Percentiles rank a stretch among this genome's conserved stretches.
Evolutionary conservation across 139 green algal genomes (phyloP).

Genomic region (Dunaliella primolecta): DNA sequence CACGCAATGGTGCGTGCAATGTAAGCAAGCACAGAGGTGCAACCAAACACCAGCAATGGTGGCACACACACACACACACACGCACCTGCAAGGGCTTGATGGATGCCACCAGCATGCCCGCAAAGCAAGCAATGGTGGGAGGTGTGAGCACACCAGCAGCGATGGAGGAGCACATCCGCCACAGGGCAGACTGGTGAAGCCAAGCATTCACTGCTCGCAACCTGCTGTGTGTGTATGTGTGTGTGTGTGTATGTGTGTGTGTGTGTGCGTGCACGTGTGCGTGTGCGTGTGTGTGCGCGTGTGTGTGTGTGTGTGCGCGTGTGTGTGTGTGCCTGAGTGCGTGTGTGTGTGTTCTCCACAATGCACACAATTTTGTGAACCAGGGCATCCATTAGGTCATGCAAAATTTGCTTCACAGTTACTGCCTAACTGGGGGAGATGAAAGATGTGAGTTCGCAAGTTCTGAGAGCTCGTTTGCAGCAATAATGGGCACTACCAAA

Average conservation of each 20-base stretch:
- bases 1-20: no score
- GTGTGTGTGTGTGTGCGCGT: neutral
- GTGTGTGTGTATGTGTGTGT: conserved; percentile 8
- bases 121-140: conserved; percentile 25
- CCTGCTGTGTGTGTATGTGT: neutral
- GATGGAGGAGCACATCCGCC: neutral
- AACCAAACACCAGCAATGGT: no score
- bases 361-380: no score
- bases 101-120: conserved; percentile 26
- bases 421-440: no score
- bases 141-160: conserved; percentile 21
- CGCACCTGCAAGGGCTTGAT: conserved; percentile 13
- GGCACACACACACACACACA: neutral
- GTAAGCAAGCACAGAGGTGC: no score
- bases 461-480: no score
- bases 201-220: neutral
- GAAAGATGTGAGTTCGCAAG: no score
- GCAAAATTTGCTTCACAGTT: no score
- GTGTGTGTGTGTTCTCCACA: no score
- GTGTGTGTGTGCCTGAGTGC: no score
- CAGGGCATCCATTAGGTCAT: no score
- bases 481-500: no score
- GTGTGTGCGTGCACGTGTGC: conserved; percentile 2
- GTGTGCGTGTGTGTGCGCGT: neutral
- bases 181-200: neutral